These are phyloP conservation scores for Albophoma yamanashiensis DNA, from an alignment of 2,329 filamentous ascomycete genomes.

Conservation along the genomic window DNA sequence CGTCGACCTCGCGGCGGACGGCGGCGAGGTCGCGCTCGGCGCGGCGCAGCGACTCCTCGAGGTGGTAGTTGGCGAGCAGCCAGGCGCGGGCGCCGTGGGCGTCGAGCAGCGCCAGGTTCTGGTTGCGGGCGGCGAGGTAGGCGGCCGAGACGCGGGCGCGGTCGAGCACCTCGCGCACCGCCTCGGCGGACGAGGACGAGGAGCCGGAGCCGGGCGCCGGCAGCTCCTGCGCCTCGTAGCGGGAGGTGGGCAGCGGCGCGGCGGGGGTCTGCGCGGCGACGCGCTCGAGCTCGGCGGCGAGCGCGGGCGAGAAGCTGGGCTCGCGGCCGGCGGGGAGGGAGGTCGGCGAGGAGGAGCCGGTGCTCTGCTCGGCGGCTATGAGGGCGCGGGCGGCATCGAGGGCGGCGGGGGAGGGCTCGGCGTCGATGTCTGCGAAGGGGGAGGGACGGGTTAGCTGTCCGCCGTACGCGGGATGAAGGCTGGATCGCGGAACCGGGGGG, in stretches of 20 bases:
- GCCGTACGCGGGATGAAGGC: background rate
- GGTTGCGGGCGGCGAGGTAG: conserved; percentile 40
- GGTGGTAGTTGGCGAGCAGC: conserved; percentile 72
- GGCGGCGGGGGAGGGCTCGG: conserved; percentile 51
- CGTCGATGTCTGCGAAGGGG: conserved; percentile 74
- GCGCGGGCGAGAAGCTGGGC: conserved; percentile 52
- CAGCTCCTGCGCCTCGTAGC: conserved; percentile 69
- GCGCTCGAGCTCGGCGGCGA: conserved; percentile 58
- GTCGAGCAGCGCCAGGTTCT: conserved; percentile 63
- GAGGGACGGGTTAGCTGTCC: conserved; percentile 10
- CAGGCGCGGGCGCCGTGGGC: conserved; percentile 81
- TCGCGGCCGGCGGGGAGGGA: conserved; percentile 35
- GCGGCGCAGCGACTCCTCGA: conserved; percentile 54
- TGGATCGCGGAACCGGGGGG: too few species aligned
- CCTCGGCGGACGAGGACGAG: conserved; percentile 1
- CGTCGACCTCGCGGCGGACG: conserved; percentile 58
- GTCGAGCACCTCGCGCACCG: conserved; percentile 54
- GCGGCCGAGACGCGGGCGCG: conserved; percentile 36
- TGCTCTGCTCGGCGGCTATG: conserved; percentile 54
- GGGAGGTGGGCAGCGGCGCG: conserved; percentile 56
- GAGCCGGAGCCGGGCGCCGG: conserved; percentile 15
- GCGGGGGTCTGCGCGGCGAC: conserved; percentile 37
- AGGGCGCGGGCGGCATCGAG: conserved; percentile 58
- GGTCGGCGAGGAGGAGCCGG: conserved; percentile 19
- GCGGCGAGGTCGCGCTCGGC: conserved; percentile 67